These are phyloP conservation scores for Volvox carteri DNA, from an alignment of 163 green algal genomes.

Conservation along the genomic window DNA sequence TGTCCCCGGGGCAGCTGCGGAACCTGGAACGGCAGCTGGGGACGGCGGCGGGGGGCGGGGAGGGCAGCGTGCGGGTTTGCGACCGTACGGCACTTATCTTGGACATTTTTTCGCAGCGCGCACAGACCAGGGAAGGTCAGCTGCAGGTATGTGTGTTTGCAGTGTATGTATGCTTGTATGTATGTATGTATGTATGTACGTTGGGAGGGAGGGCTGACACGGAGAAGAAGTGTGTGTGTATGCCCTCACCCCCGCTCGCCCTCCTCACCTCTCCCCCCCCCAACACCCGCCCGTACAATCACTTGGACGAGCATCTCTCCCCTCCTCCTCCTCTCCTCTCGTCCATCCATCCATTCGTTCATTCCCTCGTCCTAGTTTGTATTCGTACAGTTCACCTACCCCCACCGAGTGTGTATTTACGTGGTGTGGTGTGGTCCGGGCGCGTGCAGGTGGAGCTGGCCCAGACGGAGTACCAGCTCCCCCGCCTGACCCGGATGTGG, in stretches of 20 bases:
- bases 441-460: conserved; percentile 96
- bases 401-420: too few species aligned
- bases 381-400: background rate
- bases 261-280: too few species aligned
- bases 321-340: background rate
- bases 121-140: conserved; percentile 93
- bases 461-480: conserved; percentile 96
- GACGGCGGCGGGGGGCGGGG: background rate
- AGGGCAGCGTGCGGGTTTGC: conserved; percentile 72
- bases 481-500: conserved; percentile 96
- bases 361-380: background rate
- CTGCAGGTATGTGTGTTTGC: conserved; percentile 94
- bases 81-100: conserved; percentile 98
- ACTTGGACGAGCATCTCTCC: background rate
- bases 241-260: too few species aligned
- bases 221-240: too few species aligned
- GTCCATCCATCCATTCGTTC: background rate
- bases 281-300: too few species aligned
- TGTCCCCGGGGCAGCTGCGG: conserved; percentile 88
- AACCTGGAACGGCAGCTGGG: conserved; percentile 87
- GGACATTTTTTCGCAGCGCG: conserved; percentile 97
- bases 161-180: too few species aligned
- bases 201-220: too few species aligned
- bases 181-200: too few species aligned
- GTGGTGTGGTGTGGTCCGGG: too few species aligned